Percentiles rank a stretch among this genome's conserved stretches.
Conservation (phyloP, 148 eudicot genomes). For the Pouteria glomerata region DNA sequence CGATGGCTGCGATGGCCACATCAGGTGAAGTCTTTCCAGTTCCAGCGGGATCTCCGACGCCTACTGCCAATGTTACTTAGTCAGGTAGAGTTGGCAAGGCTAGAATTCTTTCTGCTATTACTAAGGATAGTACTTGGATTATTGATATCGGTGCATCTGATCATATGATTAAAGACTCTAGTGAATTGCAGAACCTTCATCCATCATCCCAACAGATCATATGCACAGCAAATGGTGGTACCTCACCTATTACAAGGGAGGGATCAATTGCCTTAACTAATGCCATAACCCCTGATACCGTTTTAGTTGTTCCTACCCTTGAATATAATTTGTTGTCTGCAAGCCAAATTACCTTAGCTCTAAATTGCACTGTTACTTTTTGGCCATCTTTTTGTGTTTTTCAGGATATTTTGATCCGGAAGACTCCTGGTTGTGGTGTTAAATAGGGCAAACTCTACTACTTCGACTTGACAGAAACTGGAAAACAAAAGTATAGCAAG, state of each 20-base stretch:
- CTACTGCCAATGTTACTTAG: slow-evolving; percentile 2
- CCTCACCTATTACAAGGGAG: not conserved
- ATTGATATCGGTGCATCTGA: slow-evolving; percentile 17
- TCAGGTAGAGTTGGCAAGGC: not conserved
- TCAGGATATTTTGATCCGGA: not conserved
- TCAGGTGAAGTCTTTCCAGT: too few species aligned
- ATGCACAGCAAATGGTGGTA: not conserved
- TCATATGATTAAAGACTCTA: slow-evolving; percentile 3
- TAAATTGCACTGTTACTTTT: not conserved
- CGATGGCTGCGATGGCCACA: too few species aligned
- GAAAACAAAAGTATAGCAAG: too few species aligned
- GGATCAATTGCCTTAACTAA: not conserved
- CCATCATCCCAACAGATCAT: not conserved
- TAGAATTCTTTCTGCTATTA: not conserved
- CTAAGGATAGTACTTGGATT: slow-evolving; percentile 11
- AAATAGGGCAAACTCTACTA: not conserved
- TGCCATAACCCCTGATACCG: not conserved
- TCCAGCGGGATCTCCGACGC: not conserved
- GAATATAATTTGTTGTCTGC: not conserved
- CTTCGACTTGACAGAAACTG: not conserved
- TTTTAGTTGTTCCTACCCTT: not conserved
- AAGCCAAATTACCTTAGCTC: not conserved
- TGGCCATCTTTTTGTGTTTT: not conserved
- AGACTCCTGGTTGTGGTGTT: not conserved
- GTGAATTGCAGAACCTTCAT: not conserved